Evolutionary conservation across 805 yeast species (phyloP), one percentile per base, ranked within the genome.

Genomic region (Komagataella ulmi): DNA sequence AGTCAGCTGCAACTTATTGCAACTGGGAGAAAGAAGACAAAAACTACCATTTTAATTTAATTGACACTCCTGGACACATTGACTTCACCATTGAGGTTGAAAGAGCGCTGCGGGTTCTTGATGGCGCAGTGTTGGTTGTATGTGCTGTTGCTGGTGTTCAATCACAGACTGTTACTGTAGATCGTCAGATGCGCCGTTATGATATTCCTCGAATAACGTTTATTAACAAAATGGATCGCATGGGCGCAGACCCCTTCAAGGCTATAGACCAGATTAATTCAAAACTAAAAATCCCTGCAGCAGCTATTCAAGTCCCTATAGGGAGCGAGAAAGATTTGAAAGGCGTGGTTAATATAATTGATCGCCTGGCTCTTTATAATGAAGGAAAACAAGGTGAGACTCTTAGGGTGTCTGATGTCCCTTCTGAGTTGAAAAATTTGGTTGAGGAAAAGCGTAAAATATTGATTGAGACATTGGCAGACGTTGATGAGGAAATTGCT

Each of bases 111-210:
- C 80, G 99, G 69, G 99, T 93, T 46, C 73, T 93, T 54, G 99
- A 93, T 67, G 99, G 99, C 70, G 99, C 99, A 45, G 98, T 93
- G 49, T 75, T 93, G 56, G 98, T 93, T 51, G 97, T 93, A 17
- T 93, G 99, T 76, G 99, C 99, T 17, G 99, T 93, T 51, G 80
- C 95, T 24, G 99, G 99, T 63, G 99, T 93, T 48, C 99, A 93
- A 70, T 88, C 97, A 1, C 99, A 93, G 69, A 93, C 99, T 17
- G 96, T 93, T 54, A 93, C 99, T 45, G 99, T 93, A 48, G 99
- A 93, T 68, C 84, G 99, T 65, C 99, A 93, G 73, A 93, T 93
- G 99, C 82, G 96, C 61, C 83, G 99, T 66, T 93, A 93, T 71
- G 89, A 93, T 64, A 96, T 93, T 63, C 99, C 99, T 51, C 80